Percentiles rank a stretch among this genome's conserved stretches.
phyloP scores from a whole-genome alignment of 1,139 yeast genomes.

The Debaryomycetaceae sp. region DNA sequence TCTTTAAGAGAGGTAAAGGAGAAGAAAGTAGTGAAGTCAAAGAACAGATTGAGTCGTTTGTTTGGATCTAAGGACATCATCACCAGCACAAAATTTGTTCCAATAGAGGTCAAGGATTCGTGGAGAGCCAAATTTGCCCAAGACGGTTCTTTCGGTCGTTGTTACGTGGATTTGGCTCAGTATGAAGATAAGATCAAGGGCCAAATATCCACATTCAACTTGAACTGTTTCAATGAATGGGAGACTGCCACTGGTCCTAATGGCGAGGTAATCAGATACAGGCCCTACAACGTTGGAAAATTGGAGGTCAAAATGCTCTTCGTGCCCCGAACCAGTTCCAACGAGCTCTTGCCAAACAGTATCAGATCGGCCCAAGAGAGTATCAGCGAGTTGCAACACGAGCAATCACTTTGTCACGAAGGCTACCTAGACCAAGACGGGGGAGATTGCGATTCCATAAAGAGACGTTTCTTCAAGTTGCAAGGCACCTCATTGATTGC shows the following conservation, averaged over 20 bases:
- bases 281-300: slow-evolving; percentile 64
- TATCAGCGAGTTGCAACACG: slow-evolving; percentile 43
- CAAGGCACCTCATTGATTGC: slow-evolving; percentile 62
- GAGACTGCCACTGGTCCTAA: slow-evolving; percentile 36
- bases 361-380: slow-evolving; percentile 57
- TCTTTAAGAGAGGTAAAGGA: slow-evolving; percentile 58
- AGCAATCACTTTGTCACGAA: slow-evolving; percentile 37
- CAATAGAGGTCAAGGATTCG: slow-evolving; percentile 48
- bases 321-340: slow-evolving; percentile 54
- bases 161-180: slow-evolving; percentile 62
- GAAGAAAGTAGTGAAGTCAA: slow-evolving; percentile 46
- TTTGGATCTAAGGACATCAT: slow-evolving; percentile 49
- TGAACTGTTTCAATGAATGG: slow-evolving; percentile 84
- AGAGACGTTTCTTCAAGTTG: slow-evolving; percentile 59
- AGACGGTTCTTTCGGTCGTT: slow-evolving; percentile 87
- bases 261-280: slow-evolving; percentile 28
- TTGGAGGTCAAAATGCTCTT: slow-evolving; percentile 72
- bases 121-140: slow-evolving; percentile 62
- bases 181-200: slow-evolving; percentile 57
- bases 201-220: slow-evolving; percentile 45
- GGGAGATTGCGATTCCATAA: slow-evolving; percentile 66
- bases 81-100: slow-evolving; percentile 54
- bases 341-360: slow-evolving; percentile 64
- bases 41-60: slow-evolving; percentile 40
- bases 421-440: slow-evolving; percentile 77